Conservation (phyloP, 352 stramenopile genomes). For the Pythium scleroteichum region DNA sequence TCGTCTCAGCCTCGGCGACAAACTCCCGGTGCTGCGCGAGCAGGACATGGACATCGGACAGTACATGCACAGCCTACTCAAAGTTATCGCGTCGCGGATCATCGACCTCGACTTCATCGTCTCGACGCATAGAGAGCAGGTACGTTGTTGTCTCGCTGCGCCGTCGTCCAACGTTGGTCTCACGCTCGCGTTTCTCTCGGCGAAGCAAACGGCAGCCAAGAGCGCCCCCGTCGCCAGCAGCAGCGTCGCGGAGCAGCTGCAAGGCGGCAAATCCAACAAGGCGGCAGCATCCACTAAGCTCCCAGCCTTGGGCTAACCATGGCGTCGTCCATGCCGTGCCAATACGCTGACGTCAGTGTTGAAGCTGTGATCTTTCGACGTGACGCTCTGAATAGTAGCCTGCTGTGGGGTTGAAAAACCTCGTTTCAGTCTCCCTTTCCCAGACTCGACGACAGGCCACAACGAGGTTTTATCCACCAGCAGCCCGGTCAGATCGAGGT, state of each 20-base stretch:
- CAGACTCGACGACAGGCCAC: conserved; percentile 1
- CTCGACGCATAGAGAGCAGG: conserved; percentile 66
- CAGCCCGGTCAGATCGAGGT: conserved; percentile 2
- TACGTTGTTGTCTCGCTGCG: conserved; percentile 17
- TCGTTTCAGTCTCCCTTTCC: conserved; percentile 15
- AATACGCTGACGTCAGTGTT: conserved; percentile 12
- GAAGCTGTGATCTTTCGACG: conserved; percentile 9
- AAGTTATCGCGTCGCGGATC: conserved; percentile 80
- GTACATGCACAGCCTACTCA: conserved; percentile 76
- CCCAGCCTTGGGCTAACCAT: conserved; percentile 20
- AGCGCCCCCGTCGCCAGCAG: neutral
- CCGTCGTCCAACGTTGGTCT: too few relatives aligned
- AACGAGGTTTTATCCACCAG: neutral
- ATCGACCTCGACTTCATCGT: conserved; percentile 87
- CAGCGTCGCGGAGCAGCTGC: conserved; percentile 4
- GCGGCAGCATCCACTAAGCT: conserved; percentile 18
- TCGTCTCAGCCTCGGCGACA: conserved; percentile 68
- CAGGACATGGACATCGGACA: conserved; percentile 72
- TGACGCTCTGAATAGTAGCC: conserved; percentile 9
- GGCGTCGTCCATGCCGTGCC: neutral
- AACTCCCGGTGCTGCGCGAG: conserved; percentile 70
- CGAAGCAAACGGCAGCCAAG: conserved; percentile 5
- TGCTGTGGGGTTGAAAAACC: neutral
- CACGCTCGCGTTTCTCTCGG: neutral
- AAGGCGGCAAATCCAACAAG: conserved; percentile 9